Base-by-base conservation (phyloP, 306 rosid genomes). In the Casuarina cunninghamiana region DNA sequence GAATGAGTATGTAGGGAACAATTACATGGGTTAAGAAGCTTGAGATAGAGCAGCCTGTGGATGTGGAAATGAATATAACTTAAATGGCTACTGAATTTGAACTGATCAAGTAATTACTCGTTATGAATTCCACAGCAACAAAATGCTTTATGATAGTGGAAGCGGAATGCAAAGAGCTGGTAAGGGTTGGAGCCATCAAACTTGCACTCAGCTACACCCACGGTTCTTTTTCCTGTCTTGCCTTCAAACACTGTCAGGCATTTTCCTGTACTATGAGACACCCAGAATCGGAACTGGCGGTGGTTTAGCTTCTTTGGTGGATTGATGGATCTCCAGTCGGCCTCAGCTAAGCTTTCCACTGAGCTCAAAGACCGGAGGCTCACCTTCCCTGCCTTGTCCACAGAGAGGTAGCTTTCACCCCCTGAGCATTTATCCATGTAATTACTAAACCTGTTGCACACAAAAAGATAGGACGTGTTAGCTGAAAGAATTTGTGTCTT, bases 91-190 rank as follows among this genome's bases (percentile, higher is more conserved):
- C 21, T 8, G 37, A 16, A 21, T 55, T 55, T 8, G 48, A 0
- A 10, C 1, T 57, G 3, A 5, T 26, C 38, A 57, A 57, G 37
- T 19, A 57, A 19, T 42, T 80, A 77, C n/a, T 68, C 42, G 66
- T 79, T 80, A 65, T 84, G 81, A 80, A 77, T 55, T 19, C 85
- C 88, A 11, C 88, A 85, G 46, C 88, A 85, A 41, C 85, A 85
- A 62, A 85, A 85, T n/a, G 85, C 88, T 35, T 85, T 62, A 81
- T 81, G 83, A 76, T 81, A 85, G 68, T 85, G 88, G 67, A 75
- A 85, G 69, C 86, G 88, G 79, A 85, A 78, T 53, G 86, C 84
- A 69, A 81, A 82, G 16, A 81, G 83, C 74, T 81, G 79, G 60
- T 17, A 32, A 0, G 80, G 79, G 65, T 82, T 76, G 57, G 86